Evolutionary conservation across 768 basidiomycete species (phyloP), one percentile per base, ranked within the genome.

Genomic region (Lentinula sp.): DNA sequence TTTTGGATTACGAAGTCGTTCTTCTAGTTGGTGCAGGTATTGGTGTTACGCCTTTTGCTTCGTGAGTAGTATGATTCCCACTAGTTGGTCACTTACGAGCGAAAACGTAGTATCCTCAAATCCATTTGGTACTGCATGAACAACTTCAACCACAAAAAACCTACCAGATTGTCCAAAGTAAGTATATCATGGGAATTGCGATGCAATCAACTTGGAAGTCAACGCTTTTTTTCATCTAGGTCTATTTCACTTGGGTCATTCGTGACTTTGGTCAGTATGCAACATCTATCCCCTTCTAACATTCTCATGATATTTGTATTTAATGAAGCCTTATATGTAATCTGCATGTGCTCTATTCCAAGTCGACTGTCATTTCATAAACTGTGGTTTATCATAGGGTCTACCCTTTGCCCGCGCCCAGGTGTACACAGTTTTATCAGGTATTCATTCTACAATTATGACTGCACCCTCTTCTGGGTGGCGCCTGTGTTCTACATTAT

Each of bases 61-160:
- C 91, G 88, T 95, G 69, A 80, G 92, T 31, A 34, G n/a, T 2
- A 23, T 11, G 1, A 7, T 28, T 32, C 13, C 21, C 49, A 4
- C 5, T 52, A 46, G 21, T 11, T 39, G 61, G 43, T 49, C 35
- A 18, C 16, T 54, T 31, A 31, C 28, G 57, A 21, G 65, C 59
- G 11, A 4, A 40, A 2, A 15, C 56, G 16, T 64, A 90, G 89
- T 55, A 93, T 92, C 66, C 75, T 93, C 59, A 93, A 95, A 73
- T 88, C 89, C 13, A 92, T 95, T 68, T 95, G 94, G 94, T 98
- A 97, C 76, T 88, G 93, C 61, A 89, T 95, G 89, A 96, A 95
- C 76, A 88, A 88, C 74, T 81, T 93, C 68, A 84, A 88, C 68
- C 75, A 78, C 64, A 48, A 34, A 23, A 87, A 86, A 71, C 84